A percentile compares a stretch with the other conserved stretches of the same genome.
Evolutionary conservation across 208 protist species (phyloP).

Genomic region (Leishmania arabica): DNA sequence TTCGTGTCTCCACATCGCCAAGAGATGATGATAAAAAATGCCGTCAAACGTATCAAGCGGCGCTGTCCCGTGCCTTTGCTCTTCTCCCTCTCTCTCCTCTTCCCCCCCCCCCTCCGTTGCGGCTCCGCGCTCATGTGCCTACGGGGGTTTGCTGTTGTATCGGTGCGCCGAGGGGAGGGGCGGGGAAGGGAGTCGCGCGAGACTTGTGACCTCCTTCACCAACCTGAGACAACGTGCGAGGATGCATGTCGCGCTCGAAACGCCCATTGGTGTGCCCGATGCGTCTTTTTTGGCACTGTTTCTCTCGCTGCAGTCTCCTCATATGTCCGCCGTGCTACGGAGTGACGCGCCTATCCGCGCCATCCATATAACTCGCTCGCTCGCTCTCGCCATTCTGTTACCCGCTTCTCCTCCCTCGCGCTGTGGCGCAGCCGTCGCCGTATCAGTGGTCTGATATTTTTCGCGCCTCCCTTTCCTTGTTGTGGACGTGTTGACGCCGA

Average conservation of each 20-base stretch:
- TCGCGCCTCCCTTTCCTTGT: constrained; percentile 8
- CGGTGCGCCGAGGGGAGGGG: not conserved
- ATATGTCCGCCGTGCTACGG: not conserved
- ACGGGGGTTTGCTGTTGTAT: not conserved
- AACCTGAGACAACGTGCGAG: not conserved
- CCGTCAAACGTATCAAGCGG: not conserved
- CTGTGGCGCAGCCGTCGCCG: not conserved
- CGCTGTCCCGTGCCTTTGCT: not conserved
- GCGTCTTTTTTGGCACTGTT: not conserved
- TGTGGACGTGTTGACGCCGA: not conserved
- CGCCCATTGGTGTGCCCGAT: too few relatives aligned
- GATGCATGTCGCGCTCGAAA: not conserved
- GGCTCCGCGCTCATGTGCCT: not conserved
- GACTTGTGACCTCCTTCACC: not conserved
- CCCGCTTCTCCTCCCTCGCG: not conserved
- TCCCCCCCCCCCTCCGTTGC: not conserved
- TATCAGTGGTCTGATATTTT: not conserved
- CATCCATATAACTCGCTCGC: too few relatives aligned
- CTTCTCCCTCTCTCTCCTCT: not conserved
- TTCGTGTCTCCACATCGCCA: not conserved
- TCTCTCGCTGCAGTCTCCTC: not conserved
- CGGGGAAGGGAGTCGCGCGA: not conserved
- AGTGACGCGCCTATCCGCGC: not conserved
- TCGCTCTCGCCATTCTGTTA: not conserved
- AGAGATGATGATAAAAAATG: not conserved